phyloP scores from a whole-genome alignment of 139 green algal genomes.

The Haematococcus lacustris region DNA sequence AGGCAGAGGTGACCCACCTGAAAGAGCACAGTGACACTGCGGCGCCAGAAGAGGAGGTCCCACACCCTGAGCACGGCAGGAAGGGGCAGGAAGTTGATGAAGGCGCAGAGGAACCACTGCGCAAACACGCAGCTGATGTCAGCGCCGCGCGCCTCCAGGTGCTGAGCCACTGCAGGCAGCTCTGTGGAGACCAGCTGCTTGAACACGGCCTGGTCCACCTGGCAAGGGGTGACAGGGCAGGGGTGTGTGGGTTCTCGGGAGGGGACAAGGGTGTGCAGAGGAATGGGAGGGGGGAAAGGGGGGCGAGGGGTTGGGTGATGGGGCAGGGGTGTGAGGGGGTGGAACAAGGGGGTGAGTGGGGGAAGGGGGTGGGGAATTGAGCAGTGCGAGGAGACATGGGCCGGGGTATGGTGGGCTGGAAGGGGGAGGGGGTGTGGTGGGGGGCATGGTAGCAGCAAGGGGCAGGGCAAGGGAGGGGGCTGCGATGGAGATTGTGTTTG shows the following conservation, averaged over 20 bases:
- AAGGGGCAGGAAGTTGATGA: conserved; percentile 82
- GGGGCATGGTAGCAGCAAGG: too few relatives aligned
- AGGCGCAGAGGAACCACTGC: conserved; percentile 74
- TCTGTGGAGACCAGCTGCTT: conserved; percentile 41
- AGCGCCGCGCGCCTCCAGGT: conserved; percentile 55
- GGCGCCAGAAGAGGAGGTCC: conserved; percentile 56
- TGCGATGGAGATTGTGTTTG: too few relatives aligned
- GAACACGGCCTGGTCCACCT: conserved; percentile 71
- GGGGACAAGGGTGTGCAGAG: too few relatives aligned
- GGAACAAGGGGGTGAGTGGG: not conserved
- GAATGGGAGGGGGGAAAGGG: not conserved
- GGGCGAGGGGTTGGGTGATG: not conserved
- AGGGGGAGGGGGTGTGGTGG: too few relatives aligned
- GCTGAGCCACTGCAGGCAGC: conserved; percentile 47
- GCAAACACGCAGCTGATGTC: conserved; percentile 47
- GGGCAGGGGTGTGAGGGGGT: not conserved
- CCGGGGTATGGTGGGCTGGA: too few relatives aligned
- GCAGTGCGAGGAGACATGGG: too few relatives aligned
- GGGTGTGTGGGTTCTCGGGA: too few relatives aligned
- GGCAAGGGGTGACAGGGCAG: too few relatives aligned
- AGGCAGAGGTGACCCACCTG: conserved; percentile 16
- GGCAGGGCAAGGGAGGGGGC: too few relatives aligned
- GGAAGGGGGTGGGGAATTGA: too few relatives aligned
- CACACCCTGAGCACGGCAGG: conserved; percentile 72
- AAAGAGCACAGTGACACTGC: conserved; percentile 42